Evolutionary conservation across 495 filamentous ascomycete species (phyloP).

Genomic region (Antarctomyces pellizariae): DNA sequence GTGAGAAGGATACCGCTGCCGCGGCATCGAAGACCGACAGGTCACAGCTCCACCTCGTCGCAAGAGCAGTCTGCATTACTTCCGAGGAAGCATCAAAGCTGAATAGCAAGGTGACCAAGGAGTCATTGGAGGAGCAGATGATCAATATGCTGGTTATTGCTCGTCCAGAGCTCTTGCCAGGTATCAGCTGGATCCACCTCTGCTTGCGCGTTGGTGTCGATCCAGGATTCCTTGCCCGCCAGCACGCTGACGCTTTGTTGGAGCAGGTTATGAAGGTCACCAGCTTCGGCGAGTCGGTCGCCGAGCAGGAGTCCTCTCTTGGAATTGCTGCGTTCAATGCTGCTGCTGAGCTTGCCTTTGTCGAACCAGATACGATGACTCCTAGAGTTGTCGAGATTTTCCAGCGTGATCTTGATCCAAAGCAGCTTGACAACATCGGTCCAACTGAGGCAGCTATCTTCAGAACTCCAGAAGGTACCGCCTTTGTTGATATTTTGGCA

Average conservation of each 20-base stretch:
- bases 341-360: slow-evolving; percentile 77
- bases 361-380: slow-evolving; percentile 64
- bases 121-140: slow-evolving; percentile 34
- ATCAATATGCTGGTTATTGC: slow-evolving; percentile 56
- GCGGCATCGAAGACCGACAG: slow-evolving; percentile 39
- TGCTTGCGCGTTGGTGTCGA: slow-evolving; percentile 60
- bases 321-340: slow-evolving; percentile 52
- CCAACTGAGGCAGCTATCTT: slow-evolving; percentile 80
- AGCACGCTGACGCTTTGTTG: slow-evolving; percentile 21
- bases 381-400: slow-evolving; percentile 54
- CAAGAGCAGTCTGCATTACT: slow-evolving; percentile 44
- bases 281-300: slow-evolving; percentile 22
- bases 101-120: slow-evolving; percentile 15
- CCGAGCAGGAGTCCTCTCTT: slow-evolving; percentile 20
- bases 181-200: slow-evolving; percentile 64
- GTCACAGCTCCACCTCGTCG: slow-evolving; percentile 32
- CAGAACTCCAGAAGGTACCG: slow-evolving; percentile 62
- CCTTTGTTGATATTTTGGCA: slow-evolving; percentile 74
- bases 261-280: slow-evolving; percentile 25
- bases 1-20: slow-evolving; percentile 58
- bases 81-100: slow-evolving; percentile 17
- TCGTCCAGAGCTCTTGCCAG: slow-evolving; percentile 52
- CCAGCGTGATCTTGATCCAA: slow-evolving; percentile 38
- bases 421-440: slow-evolving; percentile 42
- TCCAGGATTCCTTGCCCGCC: slow-evolving; percentile 49